Evolutionary conservation across 2,329 filamentous ascomycete genomes (phyloP), one percentile per base, ranked within the genome.

Genomic region (Diaporthe ilicicola): DNA sequence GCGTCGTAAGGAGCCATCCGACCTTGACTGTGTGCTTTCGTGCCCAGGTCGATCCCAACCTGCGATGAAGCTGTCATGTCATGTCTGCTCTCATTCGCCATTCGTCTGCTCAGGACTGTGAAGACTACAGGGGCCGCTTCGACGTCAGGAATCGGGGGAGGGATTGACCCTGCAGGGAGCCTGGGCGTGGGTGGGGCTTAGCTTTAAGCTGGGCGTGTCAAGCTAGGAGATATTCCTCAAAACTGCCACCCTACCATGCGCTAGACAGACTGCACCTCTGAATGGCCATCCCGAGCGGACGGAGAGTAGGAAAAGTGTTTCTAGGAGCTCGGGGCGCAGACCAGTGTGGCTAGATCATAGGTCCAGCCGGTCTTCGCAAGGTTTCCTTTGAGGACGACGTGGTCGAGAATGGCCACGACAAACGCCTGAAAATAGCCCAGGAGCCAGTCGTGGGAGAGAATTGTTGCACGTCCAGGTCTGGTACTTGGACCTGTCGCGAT

Each of bases 41-140:
- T 27, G 27, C 8, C 15, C 12, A 29, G 13, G 12, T 37, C 44
- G n/a, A 27, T 50, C 27, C 6, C n/a, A 6, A 10, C n/a, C 59
- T 64, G 42, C 44, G 42, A 50, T 64, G 12, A 62, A 22, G 42
- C 19, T 48, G 29, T 13, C 29, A 37, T 29, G 44, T 7, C 44
- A 50, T 17, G 59, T 27, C 44, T 64, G 42, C 29, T 37, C 59
- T 19, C 59, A 48, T 62, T 48, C 56, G 56, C 27, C 42, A 6
- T 46, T 46, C 3, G 29, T 37, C 29, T 22, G 9, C 19, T 9
- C 51, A 37, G 32, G 59, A 15, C 22, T 29, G 27, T 48, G 59
- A 62, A n/a, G n/a, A n/a, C n/a, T 17, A 70, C 69, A 70, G 42
- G 69, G 69, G 69, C 51, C 19, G 53, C 15, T 42, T 61, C 51